Base-by-base conservation (phyloP, 352 stramenopile species). In the Pythium insidiosum region DNA sequence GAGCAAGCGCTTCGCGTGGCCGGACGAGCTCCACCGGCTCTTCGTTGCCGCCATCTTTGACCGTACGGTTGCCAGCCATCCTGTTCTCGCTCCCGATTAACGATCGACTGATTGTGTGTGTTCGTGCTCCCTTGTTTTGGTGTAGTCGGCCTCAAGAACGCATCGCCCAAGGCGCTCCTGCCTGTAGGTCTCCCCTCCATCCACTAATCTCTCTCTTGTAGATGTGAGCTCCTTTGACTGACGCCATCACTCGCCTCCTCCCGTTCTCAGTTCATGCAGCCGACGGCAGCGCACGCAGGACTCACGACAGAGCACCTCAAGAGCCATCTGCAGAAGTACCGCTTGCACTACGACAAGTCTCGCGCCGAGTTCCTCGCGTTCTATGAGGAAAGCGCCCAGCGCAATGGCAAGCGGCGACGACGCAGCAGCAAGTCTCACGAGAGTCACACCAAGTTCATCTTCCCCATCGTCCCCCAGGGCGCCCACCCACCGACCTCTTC, bases 41-140 rank as follows among this genome's bases (percentile, higher is more conserved):
- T 94, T 94, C 37, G 79, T 94, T 21, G 78, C 81, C 24, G 73
- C 81, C n/a, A 89, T 94, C 45, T 94, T 94, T 53, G 81, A 94
- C 52, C 61, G 77, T 89, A 42, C 26, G 51, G 53, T 15, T 7
- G 3, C 9, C 13, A 15, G 41, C 13, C 5, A 44, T 6, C 35
- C 18, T 58, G 56, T 16, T 41, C 5, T 25, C 6, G 7, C 4
- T 26, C 19, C 10, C 15, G 25, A 11, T n/a, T 22, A 33, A 21
- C 12, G 20, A 25, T 42, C 13, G 23, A 43, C 18, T 5, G 9
- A 28, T 11, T 1, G 2, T 11, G 18, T 16, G 18, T 50, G 10
- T 9, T 13, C 28, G 9, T 15, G 28, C 20, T n/a, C n/a, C n/a
- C n/a, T n/a, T n/a, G n/a, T n/a, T n/a, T n/a, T n/a, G n/a, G n/a